Conservation (phyloP, 805 yeast genomes). For the Lachancea quebecensis region DNA sequence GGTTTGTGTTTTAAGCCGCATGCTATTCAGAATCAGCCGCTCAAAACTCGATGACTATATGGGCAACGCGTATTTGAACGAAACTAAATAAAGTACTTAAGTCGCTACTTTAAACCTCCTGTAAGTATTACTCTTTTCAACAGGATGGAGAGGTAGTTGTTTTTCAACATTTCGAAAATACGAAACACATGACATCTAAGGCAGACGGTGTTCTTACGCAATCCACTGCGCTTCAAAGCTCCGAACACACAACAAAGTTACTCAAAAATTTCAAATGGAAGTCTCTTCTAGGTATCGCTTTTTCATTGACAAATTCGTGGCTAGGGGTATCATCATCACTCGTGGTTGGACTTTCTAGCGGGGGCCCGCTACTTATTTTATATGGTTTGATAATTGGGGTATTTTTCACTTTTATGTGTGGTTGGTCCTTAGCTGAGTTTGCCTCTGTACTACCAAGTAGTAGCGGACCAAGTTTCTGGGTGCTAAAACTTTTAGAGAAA, state of each 20-base stretch:
- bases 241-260: not conserved
- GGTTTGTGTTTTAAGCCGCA: not conserved
- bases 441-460: constrained; percentile 49
- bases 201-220: not conserved
- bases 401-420: constrained; percentile 40
- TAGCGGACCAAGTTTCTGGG: constrained; percentile 58
- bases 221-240: not conserved
- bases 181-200: not conserved
- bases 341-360: constrained; percentile 47
- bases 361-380: constrained; percentile 52
- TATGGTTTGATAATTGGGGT: constrained; percentile 52
- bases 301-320: constrained; percentile 57
- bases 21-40: too few relatives aligned
- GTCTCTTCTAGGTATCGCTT: constrained; percentile 51
- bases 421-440: constrained; percentile 46
- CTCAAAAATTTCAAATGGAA: constrained; percentile 35
- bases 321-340: constrained; percentile 52
- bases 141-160: not conserved
- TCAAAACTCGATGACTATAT: too few relatives aligned
- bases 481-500: constrained; percentile 39
- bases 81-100: not conserved
- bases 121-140: not conserved
- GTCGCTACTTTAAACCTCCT: not conserved
- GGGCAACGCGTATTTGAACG: too few relatives aligned
- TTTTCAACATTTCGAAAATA: too few relatives aligned